Percentiles rank a stretch among this genome's conserved stretches.
Evolutionary conservation across 345 rosid species (phyloP).

Genomic region (Moringa oleifera): DNA sequence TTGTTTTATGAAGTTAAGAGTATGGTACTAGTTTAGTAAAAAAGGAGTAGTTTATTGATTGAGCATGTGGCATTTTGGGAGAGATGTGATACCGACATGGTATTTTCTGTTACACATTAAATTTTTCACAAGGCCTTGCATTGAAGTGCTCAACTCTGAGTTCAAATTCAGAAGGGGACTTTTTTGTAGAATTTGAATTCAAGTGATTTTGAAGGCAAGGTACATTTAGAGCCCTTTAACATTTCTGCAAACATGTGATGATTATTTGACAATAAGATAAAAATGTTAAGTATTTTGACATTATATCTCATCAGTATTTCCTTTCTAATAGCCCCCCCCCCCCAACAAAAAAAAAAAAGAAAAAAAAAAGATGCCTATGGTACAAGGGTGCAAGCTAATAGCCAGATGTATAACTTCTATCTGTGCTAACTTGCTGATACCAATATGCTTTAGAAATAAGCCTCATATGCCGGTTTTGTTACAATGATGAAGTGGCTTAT

Average conservation of each 20-base stretch:
- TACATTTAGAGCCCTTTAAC: not conserved
- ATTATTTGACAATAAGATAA: not conserved
- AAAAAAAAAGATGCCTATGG: no score
- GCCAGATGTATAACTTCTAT: not conserved
- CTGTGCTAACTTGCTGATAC: not conserved
- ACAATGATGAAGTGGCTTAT: not conserved
- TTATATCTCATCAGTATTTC: no score
- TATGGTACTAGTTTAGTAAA: not conserved
- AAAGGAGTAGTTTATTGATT: not conserved
- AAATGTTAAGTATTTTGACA: no score
- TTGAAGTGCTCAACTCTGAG: not conserved
- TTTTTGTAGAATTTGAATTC: not conserved
- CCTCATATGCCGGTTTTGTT: not conserved
- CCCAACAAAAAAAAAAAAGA: no score
- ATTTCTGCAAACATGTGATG: not conserved
- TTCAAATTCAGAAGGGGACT: not conserved
- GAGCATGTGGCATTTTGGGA: not conserved
- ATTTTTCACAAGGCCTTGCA: no score
- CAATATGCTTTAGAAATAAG: not conserved
- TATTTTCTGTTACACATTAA: not conserved
- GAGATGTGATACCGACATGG: not conserved
- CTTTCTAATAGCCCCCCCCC: not conserved
- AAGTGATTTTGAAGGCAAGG: not conserved
- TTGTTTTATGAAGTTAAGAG: not conserved
- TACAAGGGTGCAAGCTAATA: no score